Evolutionary conservation across 768 basidiomycete genomes (phyloP).

Genomic region (Podaxis sp.): DNA sequence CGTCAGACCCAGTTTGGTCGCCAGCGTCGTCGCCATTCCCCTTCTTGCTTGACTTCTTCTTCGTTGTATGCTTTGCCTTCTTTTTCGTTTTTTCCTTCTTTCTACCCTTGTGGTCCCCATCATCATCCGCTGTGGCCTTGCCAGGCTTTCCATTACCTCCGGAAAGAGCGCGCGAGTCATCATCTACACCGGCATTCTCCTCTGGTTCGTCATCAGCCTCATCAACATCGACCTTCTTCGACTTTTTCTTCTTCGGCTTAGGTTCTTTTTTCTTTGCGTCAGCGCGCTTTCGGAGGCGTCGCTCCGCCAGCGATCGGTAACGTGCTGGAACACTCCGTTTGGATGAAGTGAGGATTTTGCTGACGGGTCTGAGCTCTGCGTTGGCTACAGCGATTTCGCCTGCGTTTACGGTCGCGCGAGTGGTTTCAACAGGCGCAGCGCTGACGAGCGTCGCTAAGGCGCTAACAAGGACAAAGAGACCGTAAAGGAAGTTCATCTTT

Average conservation of each 20-base stretch:
- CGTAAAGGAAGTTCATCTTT: constrained; percentile 1
- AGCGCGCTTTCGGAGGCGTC: not conserved
- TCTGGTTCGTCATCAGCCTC: not conserved
- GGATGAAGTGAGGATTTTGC: not conserved
- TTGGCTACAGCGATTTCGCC: not conserved
- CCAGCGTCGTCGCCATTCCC: not conserved
- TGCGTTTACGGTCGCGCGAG: not conserved
- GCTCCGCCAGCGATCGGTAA: not conserved
- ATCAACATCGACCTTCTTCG: not conserved
- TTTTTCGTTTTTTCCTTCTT: not conserved
- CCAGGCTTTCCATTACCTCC: not conserved
- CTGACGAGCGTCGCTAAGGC: not conserved
- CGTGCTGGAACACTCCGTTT: not conserved
- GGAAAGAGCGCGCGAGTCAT: not conserved
- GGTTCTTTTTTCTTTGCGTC: not conserved
- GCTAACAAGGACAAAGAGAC: not conserved
- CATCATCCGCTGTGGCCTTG: not conserved
- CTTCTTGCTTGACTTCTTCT: not conserved
- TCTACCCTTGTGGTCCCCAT: not conserved
- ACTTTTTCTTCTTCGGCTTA: not conserved
- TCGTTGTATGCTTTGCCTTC: not conserved
- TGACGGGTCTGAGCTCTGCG: not conserved
- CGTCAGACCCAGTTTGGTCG: not conserved
- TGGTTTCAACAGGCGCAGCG: not conserved
- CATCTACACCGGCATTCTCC: not conserved